A percentile compares a stretch with the other conserved stretches of the same genome.
Conservation (phyloP, 2,329 filamentous ascomycete species). For the Talaromyces sp. region DNA sequence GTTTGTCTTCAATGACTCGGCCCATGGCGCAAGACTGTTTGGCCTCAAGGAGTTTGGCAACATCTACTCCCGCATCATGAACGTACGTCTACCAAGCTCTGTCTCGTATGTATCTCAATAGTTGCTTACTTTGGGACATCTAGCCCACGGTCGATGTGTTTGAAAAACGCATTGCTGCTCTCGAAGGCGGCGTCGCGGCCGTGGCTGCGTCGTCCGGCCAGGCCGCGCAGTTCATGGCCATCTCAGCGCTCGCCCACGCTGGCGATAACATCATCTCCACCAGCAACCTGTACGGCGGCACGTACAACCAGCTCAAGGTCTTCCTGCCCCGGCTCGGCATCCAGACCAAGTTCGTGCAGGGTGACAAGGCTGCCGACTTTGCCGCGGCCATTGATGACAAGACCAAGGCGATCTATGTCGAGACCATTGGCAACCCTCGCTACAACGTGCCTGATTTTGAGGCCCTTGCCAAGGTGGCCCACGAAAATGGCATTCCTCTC, state of each 20-base stretch:
- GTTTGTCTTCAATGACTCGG: slow-evolving; percentile 91
- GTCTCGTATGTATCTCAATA: too few species aligned
- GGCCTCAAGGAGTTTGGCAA: slow-evolving; percentile 96
- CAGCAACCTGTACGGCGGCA: slow-evolving; percentile 87
- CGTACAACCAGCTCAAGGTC: slow-evolving; percentile 97
- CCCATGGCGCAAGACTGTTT: slow-evolving; percentile 90
- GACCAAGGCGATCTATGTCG: slow-evolving; percentile 88
- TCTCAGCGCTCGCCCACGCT: slow-evolving; percentile 74
- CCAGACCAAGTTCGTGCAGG: slow-evolving; percentile 77
- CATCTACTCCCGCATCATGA: slow-evolving; percentile 96
- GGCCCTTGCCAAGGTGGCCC: slow-evolving; percentile 76
- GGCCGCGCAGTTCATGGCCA: slow-evolving; percentile 86
- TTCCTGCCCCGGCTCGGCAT: slow-evolving; percentile 83
- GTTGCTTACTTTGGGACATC: slow-evolving; percentile 1
- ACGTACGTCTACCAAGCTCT: slow-evolving; percentile 52
- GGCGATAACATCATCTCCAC: slow-evolving; percentile 94
- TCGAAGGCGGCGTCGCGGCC: slow-evolving; percentile 86
- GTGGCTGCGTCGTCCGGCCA: slow-evolving; percentile 83
- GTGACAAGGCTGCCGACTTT: slow-evolving; percentile 75
- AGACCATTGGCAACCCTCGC: slow-evolving; percentile 88
- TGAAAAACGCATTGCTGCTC: slow-evolving; percentile 91
- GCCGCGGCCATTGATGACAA: slow-evolving; percentile 80
- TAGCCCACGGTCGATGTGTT: slow-evolving; percentile 92
- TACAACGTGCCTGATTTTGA: slow-evolving; percentile 93
- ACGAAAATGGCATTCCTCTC: slow-evolving; percentile 63